Conservation (phyloP, 352 stramenopile species). For the Globisporangium irregulare region DNA sequence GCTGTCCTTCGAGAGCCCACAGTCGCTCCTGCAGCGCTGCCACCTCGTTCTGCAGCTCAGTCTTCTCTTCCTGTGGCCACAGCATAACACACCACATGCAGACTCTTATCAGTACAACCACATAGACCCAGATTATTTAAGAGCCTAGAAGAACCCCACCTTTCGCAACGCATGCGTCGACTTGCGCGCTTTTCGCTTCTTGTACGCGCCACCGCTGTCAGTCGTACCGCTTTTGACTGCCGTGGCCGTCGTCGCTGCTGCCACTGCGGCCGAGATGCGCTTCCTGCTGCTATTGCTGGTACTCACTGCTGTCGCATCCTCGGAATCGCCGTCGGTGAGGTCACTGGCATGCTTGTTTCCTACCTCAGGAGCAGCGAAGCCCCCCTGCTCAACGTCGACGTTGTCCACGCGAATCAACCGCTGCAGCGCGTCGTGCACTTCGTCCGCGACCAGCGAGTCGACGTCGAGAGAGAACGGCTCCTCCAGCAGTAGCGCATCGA, state of each 20-base stretch:
- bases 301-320: too few species aligned
- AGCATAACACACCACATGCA: neutral
- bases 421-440: neutral
- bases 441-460: neutral
- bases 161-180: conserved; percentile 18
- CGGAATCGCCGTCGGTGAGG: too few species aligned
- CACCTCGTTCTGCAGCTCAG: conserved; percentile 33
- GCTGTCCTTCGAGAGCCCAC: conserved; percentile 15
- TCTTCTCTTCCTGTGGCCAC: conserved; percentile 36
- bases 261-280: too few species aligned
- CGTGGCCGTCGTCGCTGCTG: neutral
- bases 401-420: neutral
- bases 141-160: neutral
- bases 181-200: conserved; percentile 6
- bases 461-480: too few species aligned
- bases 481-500: too few species aligned
- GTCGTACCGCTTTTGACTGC: too few species aligned
- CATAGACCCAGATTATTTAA: too few species aligned
- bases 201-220: neutral
- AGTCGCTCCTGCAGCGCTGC: conserved; percentile 28
- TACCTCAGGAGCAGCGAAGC: too few species aligned
- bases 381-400: too few species aligned
- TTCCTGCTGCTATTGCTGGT: too few species aligned
- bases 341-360: too few species aligned
- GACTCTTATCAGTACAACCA: neutral